Evolutionary conservation across 805 yeast genomes (phyloP), one percentile per base, ranked within the genome.

Genomic region (Myxozyma geophila): DNA sequence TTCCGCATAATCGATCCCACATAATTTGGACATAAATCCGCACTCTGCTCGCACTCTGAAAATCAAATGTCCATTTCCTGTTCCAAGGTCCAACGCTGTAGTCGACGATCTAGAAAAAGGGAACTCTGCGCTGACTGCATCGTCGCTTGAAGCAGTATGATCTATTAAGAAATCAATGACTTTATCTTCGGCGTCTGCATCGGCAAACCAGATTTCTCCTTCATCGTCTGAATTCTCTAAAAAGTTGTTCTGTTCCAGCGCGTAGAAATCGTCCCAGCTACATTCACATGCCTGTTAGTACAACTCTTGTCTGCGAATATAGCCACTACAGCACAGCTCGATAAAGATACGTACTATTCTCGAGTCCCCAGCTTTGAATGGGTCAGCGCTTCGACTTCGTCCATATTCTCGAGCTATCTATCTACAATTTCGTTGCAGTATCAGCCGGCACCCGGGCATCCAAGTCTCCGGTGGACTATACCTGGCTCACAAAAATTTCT

Each of bases 131-230:
- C 13, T 46, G 15, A 36, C 57, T n/a, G 47, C 40, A 6, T 23
- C 53, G 60, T 75, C 37, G 53, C 68, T 4, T 66, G 73, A 64
- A 1, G 80, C 80, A 2, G 83, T 50, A 67, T 86, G 82, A 3
- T 84, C 84, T 17, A 80, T 76, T 7, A 93, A 74, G 71, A 88
- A 92, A 54, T 85, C 84, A n/a, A 89, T 81, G 85, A 95, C 88
- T 73, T 86, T 88, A 63, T 80, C 81, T 73, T 93, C 98, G 0
- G 99, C 98, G 71, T 88, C 92, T n/a, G 89, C 87, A 72, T 95
- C 99, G 69, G 89, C 86, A 75, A 95, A 95, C 99, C 99, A 95
- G 74, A 92, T 84, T 75, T 95, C 98, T 1, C 99, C 99, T 0
- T 92, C 87, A 74, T 95, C 98, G 19, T 87, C 82, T 17, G 88